These are phyloP conservation scores for Magnusiomyces magnusii DNA, from an alignment of 1,139 yeast species.

Conservation along the genomic window DNA sequence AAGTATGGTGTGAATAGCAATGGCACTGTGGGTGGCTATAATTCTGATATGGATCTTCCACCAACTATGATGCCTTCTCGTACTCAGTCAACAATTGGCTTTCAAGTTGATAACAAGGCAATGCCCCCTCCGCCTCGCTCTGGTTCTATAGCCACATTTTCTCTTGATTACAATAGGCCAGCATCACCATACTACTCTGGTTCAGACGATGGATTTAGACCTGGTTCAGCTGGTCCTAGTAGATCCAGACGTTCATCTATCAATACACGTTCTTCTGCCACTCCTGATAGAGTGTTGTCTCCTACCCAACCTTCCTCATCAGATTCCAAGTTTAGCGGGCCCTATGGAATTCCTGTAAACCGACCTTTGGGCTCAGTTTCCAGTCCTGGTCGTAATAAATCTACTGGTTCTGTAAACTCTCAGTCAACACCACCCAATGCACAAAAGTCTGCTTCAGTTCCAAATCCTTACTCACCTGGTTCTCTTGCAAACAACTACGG, in stretches of 20 bases:
- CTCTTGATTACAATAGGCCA: not conserved
- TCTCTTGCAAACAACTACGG: constrained; percentile 16
- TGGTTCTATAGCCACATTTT: not conserved
- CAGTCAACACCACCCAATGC: constrained; percentile 9
- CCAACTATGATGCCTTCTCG: constrained; percentile 9
- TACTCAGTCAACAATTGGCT: constrained; percentile 12
- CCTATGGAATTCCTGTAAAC: constrained; percentile 3
- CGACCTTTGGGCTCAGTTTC: constrained; percentile 4
- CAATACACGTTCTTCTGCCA: not conserved
- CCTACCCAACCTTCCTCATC: not conserved
- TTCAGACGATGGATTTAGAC: constrained; percentile 2
- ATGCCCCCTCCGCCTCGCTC: not conserved
- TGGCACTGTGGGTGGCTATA: not conserved
- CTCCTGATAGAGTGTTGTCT: constrained; percentile 2
- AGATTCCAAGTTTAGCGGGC: constrained; percentile 4
- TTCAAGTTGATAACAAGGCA: constrained; percentile 3
- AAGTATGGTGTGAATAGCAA: not conserved
- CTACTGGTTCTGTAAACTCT: not conserved
- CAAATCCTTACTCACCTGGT: constrained; percentile 18
- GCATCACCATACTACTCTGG: not conserved
- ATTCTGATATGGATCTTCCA: constrained; percentile 2
- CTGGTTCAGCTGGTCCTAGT: constrained; percentile 5
- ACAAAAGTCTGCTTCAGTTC: constrained; percentile 16
- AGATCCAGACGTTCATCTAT: not conserved
- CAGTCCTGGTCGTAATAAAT: not conserved